phyloP scores from a whole-genome alignment of 129 eudicot genomes.

The Arctium minus region DNA sequence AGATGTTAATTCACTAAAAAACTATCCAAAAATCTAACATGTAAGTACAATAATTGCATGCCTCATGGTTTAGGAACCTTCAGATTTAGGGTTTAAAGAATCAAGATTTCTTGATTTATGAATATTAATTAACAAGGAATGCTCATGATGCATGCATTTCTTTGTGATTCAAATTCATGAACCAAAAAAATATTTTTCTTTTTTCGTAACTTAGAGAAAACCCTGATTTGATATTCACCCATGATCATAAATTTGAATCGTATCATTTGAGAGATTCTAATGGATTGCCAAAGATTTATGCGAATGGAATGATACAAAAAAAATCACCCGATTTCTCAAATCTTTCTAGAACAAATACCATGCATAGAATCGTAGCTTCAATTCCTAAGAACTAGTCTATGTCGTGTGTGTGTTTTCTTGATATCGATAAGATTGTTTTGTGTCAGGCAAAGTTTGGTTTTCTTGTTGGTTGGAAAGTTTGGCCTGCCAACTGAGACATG shows the following conservation, averaged over 20 bases:
- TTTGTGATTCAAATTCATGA: neutral
- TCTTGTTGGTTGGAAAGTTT: conserved; percentile 16
- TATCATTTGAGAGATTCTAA: neutral
- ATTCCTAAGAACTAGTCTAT: neutral
- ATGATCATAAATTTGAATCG: neutral
- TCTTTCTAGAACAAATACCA: neutral
- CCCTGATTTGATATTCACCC: neutral
- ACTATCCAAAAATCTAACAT: neutral
- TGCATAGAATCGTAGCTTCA: neutral
- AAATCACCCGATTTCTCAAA: neutral
- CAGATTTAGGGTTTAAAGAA: neutral
- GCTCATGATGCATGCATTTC: neutral
- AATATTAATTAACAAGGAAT: neutral
- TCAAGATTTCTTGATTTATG: neutral
- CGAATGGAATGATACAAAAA: neutral
- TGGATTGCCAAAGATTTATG: neutral
- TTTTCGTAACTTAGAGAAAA: neutral
- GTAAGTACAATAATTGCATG: neutral
- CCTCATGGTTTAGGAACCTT: neutral
- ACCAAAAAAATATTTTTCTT: neutral
- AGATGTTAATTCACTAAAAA: neutral
- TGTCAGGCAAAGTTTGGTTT: conserved; percentile 2
- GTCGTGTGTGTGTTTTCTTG: neutral
- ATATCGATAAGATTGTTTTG: neutral
- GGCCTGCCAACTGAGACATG: conserved; percentile 15